Evolutionary conservation across 179 eudicot genomes (phyloP).

Genomic region (Silene noctiflora): DNA sequence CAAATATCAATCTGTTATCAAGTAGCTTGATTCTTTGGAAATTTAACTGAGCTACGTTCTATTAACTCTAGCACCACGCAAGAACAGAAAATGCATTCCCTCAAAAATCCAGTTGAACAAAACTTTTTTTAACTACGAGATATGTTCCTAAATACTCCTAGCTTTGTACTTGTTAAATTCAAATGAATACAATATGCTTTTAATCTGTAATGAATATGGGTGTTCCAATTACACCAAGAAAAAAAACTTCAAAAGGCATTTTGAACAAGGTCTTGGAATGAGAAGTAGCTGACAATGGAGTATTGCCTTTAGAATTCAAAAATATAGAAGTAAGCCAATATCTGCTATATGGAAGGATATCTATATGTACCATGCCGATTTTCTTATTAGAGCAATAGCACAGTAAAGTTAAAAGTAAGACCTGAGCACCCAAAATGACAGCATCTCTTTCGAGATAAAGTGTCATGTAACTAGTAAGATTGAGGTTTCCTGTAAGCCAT

Average conservation of each 20-base stretch:
- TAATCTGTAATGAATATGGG: background rate
- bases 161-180: background rate
- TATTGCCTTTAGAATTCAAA: background rate
- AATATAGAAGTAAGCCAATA: background rate
- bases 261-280: background rate
- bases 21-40: background rate
- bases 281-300: background rate
- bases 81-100: constrained; percentile 5
- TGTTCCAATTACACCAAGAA: background rate
- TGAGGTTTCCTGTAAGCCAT: constrained; percentile 3
- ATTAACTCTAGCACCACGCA: background rate
- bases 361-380: background rate
- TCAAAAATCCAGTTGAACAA: background rate
- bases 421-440: constrained; percentile 15
- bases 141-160: background rate
- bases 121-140: background rate
- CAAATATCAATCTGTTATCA: background rate
- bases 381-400: background rate
- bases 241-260: background rate
- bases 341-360: background rate
- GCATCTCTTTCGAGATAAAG: constrained; percentile 10
- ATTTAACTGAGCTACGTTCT: background rate
- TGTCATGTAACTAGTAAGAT: constrained; percentile 14
- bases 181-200: background rate
- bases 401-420: constrained; percentile 7